Conservation (phyloP, 495 filamentous ascomycete species). For the Endocarpon pusillum region DNA sequence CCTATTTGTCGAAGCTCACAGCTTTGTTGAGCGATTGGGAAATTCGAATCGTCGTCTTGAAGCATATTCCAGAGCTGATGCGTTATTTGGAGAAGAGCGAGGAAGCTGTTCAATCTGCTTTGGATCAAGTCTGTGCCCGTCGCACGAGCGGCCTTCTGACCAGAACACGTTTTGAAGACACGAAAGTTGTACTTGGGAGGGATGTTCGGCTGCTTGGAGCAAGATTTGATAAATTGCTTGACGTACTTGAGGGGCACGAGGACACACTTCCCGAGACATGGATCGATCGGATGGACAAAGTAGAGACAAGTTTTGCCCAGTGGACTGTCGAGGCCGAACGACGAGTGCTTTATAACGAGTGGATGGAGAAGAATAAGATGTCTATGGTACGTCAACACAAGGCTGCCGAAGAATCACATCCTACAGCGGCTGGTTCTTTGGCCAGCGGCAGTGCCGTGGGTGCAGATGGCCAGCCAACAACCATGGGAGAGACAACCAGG, state of each 20-base stretch:
- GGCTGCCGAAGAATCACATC: too few relatives aligned
- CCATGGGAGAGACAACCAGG: too few relatives aligned
- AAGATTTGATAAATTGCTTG: conserved; percentile 66
- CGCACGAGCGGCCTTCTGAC: conserved; percentile 16
- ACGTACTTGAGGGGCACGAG: conserved; percentile 61
- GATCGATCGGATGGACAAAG: conserved; percentile 65
- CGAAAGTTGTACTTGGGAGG: conserved; percentile 43
- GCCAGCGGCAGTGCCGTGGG: too few relatives aligned
- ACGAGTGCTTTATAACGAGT: conserved; percentile 27
- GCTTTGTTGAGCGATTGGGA: conserved; percentile 58
- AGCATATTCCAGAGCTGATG: conserved; percentile 51
- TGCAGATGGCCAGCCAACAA: too few relatives aligned
- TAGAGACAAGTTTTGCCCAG: conserved; percentile 63
- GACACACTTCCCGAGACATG: conserved; percentile 76
- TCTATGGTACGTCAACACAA: too few relatives aligned
- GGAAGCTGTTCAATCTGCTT: conserved; percentile 42
- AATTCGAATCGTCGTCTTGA: conserved; percentile 54
- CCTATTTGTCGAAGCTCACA: conserved; percentile 56
- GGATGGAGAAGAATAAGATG: conserved; percentile 9
- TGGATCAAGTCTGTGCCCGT: conserved; percentile 14
- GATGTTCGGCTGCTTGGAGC: conserved; percentile 55
- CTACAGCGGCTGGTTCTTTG: too few relatives aligned
- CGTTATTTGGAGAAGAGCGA: conserved; percentile 45
- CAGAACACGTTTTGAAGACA: conserved; percentile 39
- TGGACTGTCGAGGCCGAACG: conserved; percentile 49